Base-by-base conservation (phyloP, 2,329 filamentous ascomycete genomes). In the Sporothrix pseudoabietina region DNA sequence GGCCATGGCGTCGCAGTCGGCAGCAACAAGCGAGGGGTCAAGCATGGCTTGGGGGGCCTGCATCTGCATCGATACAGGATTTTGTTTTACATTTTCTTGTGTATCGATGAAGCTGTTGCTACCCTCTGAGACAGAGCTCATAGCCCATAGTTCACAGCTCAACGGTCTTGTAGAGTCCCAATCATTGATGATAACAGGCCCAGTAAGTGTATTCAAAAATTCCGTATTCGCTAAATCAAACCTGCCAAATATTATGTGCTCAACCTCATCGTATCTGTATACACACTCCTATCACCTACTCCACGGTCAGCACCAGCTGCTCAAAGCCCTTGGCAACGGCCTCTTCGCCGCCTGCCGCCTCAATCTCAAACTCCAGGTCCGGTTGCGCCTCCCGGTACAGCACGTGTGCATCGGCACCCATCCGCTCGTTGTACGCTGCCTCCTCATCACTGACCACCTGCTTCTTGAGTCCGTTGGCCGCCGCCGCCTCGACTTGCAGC, bases 401-500 rank as follows among this genome's bases (percentile, higher is more conserved):
- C 72, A 79, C 79, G 72, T 85, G 79, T 76, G 82, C 82, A 78
- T 85, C 84, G 69, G 82, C 83, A 35, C 84, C 83, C 83, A 85
- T 85, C 55, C 78, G 77, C 75, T 79, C 81, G 35, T 82, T 84
- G 75, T 81, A 82, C 66, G 79, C 78, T 3, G 83, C 83, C 75
- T 82, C 82, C 63, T 84, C 81, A 57, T 83, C 80, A 6, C 77
- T 77, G 14, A 84, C 80, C 8, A 84, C 74, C 49, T 78, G 78
- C 81, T 85, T 85, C 69, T 81, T 77, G 35, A 85, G 76, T 75
- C 79, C 78, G 75, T 59, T 66, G 61, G 85, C 87, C 0, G 79
- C 79, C 4, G 91, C 91, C 0, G 91, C 90, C 81, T 94, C 91
- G 52, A 89, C 88, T 76, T 86, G 82, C 70, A 93, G 82, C 82